Percentiles rank a stretch among this genome's conserved stretches.
These are phyloP conservation scores for Waltergamsia citrina DNA, from an alignment of 2,329 filamentous ascomycete genomes.

Conservation along the genomic window DNA sequence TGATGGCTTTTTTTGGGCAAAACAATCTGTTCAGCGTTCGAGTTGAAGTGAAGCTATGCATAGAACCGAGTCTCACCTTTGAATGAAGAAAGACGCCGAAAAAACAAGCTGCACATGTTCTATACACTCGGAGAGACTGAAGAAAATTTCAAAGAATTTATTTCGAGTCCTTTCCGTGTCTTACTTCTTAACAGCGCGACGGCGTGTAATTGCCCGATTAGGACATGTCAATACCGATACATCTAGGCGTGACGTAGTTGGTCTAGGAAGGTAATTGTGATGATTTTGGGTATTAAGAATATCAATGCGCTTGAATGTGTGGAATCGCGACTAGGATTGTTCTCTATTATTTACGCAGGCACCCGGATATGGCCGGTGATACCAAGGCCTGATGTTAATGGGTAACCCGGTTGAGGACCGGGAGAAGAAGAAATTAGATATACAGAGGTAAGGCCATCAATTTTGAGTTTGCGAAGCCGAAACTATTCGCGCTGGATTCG, in stretches of 20 bases:
- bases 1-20: constrained; percentile 12
- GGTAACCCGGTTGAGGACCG: background rate
- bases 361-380: too few species aligned
- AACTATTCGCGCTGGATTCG: background rate
- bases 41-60: background rate
- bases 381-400: background rate
- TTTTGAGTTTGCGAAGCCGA: too few species aligned
- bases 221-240: background rate
- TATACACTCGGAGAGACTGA: too few species aligned
- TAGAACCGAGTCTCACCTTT: background rate
- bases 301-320: too few species aligned
- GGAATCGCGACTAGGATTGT: too few species aligned
- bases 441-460: background rate
- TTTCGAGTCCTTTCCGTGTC: too few species aligned
- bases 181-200: too few species aligned
- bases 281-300: too few species aligned
- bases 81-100: background rate
- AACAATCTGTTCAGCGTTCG: constrained; percentile 5
- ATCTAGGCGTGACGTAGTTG: too few species aligned
- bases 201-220: constrained; percentile 2
- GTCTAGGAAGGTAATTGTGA: too few species aligned
- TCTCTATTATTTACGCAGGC: too few species aligned
- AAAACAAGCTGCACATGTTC: background rate
- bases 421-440: background rate
- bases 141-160: too few species aligned